Evolutionary conservation across 805 yeast genomes (phyloP).

Genomic region (Ogataea siamensis): DNA sequence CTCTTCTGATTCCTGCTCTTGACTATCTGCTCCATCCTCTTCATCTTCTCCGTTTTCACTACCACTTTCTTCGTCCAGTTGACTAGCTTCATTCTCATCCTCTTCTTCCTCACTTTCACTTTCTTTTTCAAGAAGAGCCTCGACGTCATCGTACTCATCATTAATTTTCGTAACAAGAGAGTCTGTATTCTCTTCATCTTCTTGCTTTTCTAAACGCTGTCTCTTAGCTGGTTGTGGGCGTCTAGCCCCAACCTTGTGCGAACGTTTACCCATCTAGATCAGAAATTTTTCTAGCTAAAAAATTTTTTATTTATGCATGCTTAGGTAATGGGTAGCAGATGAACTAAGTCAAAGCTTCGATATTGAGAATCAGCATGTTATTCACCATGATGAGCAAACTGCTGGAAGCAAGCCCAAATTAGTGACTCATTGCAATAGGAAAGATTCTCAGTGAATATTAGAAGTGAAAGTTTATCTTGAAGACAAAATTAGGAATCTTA

Average conservation of each 20-base stretch:
- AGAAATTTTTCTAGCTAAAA: slow-evolving; percentile 10
- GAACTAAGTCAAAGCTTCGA: neutral
- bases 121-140: slow-evolving; percentile 39
- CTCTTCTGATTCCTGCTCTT: slow-evolving; percentile 28
- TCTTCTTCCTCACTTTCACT: slow-evolving; percentile 22
- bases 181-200: slow-evolving; percentile 35
- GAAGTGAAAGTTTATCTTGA: no score
- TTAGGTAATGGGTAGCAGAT: slow-evolving; percentile 9
- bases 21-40: slow-evolving; percentile 31
- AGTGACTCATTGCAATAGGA: no score
- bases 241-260: slow-evolving; percentile 5
- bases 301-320: slow-evolving; percentile 9
- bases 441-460: no score
- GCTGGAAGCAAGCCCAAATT: no score
- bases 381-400: no score
- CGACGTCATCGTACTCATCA: slow-evolving; percentile 56
- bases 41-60: slow-evolving; percentile 15
- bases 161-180: slow-evolving; percentile 53
- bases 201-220: slow-evolving; percentile 13
- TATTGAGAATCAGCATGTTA: neutral
- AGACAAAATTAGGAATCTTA: no score
- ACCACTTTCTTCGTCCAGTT: slow-evolving; percentile 16
- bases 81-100: slow-evolving; percentile 28
- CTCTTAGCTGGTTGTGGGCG: slow-evolving; percentile 13
- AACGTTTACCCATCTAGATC: slow-evolving; percentile 14